These are phyloP conservation scores for Tylopilus vinaceipallidus DNA, from an alignment of 768 basidiomycete species.

Conservation along the genomic window DNA sequence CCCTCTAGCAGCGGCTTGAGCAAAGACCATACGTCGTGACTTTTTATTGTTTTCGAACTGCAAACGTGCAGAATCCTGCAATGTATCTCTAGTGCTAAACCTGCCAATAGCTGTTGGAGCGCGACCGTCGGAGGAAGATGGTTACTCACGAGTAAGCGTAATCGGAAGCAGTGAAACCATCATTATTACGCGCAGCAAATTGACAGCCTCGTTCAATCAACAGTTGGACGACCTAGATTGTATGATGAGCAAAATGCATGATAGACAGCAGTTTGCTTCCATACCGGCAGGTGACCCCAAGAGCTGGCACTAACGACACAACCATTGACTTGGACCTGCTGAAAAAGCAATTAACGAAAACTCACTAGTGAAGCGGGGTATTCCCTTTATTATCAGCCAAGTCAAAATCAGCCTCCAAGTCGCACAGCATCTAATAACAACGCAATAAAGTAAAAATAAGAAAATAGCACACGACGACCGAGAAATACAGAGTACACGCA, in stretches of 20 bases:
- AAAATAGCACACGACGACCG: constrained; percentile 8
- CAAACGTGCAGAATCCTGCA: constrained; percentile 76
- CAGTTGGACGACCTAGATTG: constrained; percentile 67
- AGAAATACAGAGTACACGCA: constrained; percentile 38
- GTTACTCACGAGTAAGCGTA: constrained; percentile 64
- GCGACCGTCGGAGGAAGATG: background rate
- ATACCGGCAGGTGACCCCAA: constrained; percentile 80
- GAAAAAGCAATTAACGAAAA: constrained; percentile 8
- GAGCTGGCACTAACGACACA: constrained; percentile 65
- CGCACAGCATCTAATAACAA: constrained; percentile 75
- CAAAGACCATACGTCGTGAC: constrained; percentile 65
- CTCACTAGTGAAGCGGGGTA: constrained; percentile 90
- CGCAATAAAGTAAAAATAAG: constrained; percentile 9
- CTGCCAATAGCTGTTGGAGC: constrained; percentile 36
- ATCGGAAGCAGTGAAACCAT: constrained; percentile 89
- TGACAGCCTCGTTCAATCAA: constrained; percentile 89
- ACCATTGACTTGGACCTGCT: constrained; percentile 7
- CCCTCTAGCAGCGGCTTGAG: constrained; percentile 68
- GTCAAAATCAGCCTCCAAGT: constrained; percentile 87
- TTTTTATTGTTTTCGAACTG: constrained; percentile 82
- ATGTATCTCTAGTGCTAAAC: constrained; percentile 68
- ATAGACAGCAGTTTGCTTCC: constrained; percentile 25
- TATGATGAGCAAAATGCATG: constrained; percentile 10
- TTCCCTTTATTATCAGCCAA: constrained; percentile 90
- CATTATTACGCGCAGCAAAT: constrained; percentile 79